Base-by-base conservation (phyloP, 257 asterid species). In the Gynochthodes officinalis region DNA sequence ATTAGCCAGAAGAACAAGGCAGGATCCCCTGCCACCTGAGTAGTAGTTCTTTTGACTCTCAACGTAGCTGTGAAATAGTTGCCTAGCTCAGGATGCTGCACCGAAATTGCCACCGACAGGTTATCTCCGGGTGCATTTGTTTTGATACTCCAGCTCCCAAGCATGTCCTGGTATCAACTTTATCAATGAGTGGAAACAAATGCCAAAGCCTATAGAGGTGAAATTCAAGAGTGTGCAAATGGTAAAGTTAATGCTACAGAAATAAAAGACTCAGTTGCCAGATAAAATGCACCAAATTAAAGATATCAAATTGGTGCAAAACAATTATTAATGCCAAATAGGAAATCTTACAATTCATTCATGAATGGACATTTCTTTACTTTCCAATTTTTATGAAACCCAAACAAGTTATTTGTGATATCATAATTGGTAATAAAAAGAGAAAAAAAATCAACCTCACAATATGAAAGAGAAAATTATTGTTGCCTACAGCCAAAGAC, bases 41-140 rank as follows among this genome's bases (percentile, higher is more conserved):
- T 71, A 58, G 79, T 43, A 48, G 89, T 89, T 84, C 80, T 83
- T 84, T 82, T 92, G 77, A 97, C 99, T 49, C 82, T 87, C 86
- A 95, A 82, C 61, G 96, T 80, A 58, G 99, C 99, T 75, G 95
- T 82, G 88, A 95, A 91, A 78, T 89, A 95, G 85, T 89, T 90
- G 63, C 98, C 99, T 57, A 86, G 90, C 78, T 90, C 67, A 11
- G 98, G 98, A 81, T 94, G 99, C 67, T 86, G 88, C 37, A 89
- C 96, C 4, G 93, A 86, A 72, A 94, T 91, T 54, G 80, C 83
- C 65, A 94, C 74, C 19, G 77, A 87, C 70, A 94, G 83, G 81
- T 82, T 83, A 69, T 89, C 93, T 30, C 82, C 88, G 16, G 98
- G 99, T 16, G 80, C 89, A 53, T 76, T 89, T 35, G 97, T 69